Percentiles rank a stretch among this genome's conserved stretches.
Evolutionary conservation across 2,329 filamentous ascomycete genomes (phyloP).

Genomic region (Xylariaceae sp.): DNA sequence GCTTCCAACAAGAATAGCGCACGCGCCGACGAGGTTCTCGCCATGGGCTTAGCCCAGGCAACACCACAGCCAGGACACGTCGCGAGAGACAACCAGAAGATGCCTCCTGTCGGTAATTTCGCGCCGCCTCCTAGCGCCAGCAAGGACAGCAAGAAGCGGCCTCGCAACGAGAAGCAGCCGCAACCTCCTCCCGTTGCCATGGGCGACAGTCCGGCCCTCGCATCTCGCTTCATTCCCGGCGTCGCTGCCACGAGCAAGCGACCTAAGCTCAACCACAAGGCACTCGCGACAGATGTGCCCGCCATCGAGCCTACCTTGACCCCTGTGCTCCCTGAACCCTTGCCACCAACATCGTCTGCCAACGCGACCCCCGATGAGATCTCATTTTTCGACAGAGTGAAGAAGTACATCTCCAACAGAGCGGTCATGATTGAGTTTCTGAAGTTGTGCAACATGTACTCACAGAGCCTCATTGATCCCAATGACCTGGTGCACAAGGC

Average conservation of each 20-base stretch:
- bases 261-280: constrained; percentile 70
- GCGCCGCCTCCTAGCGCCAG: constrained; percentile 75
- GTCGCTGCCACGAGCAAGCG: constrained; percentile 55
- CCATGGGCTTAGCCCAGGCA: constrained; percentile 45
- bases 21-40: constrained; percentile 67
- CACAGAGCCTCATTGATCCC: constrained; percentile 86
- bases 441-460: constrained; percentile 95
- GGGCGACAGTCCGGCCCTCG: constrained; percentile 40
- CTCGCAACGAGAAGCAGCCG: constrained; percentile 57
- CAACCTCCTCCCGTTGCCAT: constrained; percentile 44
- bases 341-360: constrained; percentile 70
- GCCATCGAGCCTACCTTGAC: constrained; percentile 82
- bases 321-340: constrained; percentile 81
- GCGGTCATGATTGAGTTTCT: constrained; percentile 92
- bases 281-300: constrained; percentile 56
- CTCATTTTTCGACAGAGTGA: constrained; percentile 91
- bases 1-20: constrained; percentile 57
- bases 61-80: constrained; percentile 53
- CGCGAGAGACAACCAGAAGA: constrained; percentile 64
- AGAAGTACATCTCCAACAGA: constrained; percentile 93
- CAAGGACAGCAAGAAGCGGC: constrained; percentile 89
- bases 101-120: constrained; percentile 95
- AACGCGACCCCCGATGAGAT: constrained; percentile 83
- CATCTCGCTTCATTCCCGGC: constrained; percentile 36
- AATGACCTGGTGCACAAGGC: constrained; percentile 80